Conservation (phyloP, 1,284 basidiomycete genomes). For the Malassezia slooffiae region DNA sequence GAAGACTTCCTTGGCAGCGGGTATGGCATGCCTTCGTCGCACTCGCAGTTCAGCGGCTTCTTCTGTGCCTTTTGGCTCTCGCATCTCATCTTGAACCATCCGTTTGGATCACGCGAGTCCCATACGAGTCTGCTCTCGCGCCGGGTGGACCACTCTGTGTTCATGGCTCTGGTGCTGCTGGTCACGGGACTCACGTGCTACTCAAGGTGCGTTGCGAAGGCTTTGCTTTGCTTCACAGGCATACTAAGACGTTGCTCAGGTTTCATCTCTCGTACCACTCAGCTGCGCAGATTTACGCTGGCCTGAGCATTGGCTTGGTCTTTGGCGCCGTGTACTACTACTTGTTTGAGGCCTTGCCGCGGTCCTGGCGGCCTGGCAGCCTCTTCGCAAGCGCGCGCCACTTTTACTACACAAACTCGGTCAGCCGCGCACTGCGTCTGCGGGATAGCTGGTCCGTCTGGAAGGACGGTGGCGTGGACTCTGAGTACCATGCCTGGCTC, state of each 20-base stretch:
- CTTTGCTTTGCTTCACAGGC: background rate
- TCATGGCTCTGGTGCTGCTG: constrained; percentile 53
- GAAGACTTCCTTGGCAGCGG: constrained; percentile 60
- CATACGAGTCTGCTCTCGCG: constrained; percentile 21
- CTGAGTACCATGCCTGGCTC: constrained; percentile 60
- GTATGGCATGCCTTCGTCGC: constrained; percentile 76
- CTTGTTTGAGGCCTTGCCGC: constrained; percentile 56
- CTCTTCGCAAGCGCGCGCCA: background rate
- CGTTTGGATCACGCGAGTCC: constrained; percentile 53
- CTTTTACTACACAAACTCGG: background rate
- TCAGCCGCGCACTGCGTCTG: constrained; percentile 56
- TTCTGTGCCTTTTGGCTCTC: constrained; percentile 64
- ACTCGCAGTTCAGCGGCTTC: constrained; percentile 79
- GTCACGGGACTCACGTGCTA: constrained; percentile 63
- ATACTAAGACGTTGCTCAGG: constrained; percentile 47
- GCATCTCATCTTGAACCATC: constrained; percentile 64
- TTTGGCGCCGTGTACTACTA: constrained; percentile 57
- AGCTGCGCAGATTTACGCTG: constrained; percentile 61
- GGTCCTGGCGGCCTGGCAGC: constrained; percentile 17
- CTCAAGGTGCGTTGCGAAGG: constrained; percentile 51
- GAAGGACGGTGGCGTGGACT: constrained; percentile 59
- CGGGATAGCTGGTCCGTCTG: constrained; percentile 71
- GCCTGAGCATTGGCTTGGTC: constrained; percentile 56
- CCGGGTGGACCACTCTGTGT: constrained; percentile 30
- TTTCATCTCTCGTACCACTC: constrained; percentile 66